Evolutionary conservation across 2,329 filamentous ascomycete genomes (phyloP).

Genomic region (Botrytis fabae): DNA sequence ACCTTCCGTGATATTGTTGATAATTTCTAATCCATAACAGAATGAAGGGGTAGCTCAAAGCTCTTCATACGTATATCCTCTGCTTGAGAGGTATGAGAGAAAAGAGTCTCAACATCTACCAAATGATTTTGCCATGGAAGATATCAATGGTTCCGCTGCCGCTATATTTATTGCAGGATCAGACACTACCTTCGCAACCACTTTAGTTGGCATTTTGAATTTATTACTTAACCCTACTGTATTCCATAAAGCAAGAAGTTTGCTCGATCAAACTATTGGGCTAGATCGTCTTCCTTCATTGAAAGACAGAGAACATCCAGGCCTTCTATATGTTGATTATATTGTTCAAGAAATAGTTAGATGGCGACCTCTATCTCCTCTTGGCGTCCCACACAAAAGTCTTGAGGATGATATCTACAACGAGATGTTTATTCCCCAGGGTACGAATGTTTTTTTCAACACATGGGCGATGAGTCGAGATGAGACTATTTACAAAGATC

Average conservation of each 20-base stretch:
- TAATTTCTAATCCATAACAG: constrained; percentile 22
- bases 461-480: constrained; percentile 57
- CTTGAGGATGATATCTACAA: constrained; percentile 57
- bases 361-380: constrained; percentile 48
- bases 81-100: constrained; percentile 3
- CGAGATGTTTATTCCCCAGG: constrained; percentile 58
- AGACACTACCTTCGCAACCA: constrained; percentile 45
- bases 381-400: constrained; percentile 56
- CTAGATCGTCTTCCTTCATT: constrained; percentile 15
- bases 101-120: constrained; percentile 7
- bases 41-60: constrained; percentile 10
- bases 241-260: constrained; percentile 48
- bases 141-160: constrained; percentile 50
- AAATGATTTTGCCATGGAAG: constrained; percentile 26
- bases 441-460: constrained; percentile 53
- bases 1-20: no score
- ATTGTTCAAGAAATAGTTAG: constrained; percentile 51
- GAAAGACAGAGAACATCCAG: constrained; percentile 42
- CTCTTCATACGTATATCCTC: constrained; percentile 22
- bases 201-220: constrained; percentile 47
- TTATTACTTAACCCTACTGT: constrained; percentile 43
- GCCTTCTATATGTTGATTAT: constrained; percentile 48
- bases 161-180: constrained; percentile 48
- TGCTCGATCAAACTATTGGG: constrained; percentile 50
- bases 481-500: constrained; percentile 44